These are phyloP conservation scores for Histomonas meleagridis DNA, from an alignment of 208 protist species.

Conservation along the genomic window DNA sequence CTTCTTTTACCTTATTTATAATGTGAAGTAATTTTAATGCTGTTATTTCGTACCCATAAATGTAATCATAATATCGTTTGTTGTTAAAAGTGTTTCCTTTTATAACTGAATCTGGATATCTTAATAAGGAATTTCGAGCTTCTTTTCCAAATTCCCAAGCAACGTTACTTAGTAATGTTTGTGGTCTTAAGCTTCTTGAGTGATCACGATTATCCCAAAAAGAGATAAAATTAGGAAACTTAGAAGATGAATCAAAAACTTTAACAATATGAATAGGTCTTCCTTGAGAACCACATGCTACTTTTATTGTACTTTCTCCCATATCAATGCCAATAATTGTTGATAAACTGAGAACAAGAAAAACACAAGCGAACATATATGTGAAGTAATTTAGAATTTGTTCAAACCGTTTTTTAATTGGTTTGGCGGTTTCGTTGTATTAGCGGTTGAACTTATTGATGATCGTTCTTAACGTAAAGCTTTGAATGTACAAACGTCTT, in stretches of 20 bases:
- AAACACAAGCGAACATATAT: too few species aligned
- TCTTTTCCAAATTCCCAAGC: not conserved
- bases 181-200: not conserved
- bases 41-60: not conserved
- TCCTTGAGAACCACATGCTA: not conserved
- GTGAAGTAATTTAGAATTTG: too few species aligned
- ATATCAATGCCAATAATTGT: conserved; percentile 7
- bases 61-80: not conserved
- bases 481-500: too few species aligned
- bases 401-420: too few species aligned
- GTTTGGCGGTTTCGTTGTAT: too few species aligned
- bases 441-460: too few species aligned
- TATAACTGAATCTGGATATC: not conserved
- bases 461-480: too few species aligned
- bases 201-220: not conserved
- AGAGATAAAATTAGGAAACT: not conserved
- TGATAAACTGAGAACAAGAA: too few species aligned
- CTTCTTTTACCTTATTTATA: not conserved
- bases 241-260: not conserved
- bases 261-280: not conserved
- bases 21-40: not conserved
- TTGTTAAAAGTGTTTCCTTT: not conserved
- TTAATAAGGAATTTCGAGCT: not conserved
- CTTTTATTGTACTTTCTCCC: not conserved
- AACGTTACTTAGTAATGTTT: not conserved